Evolutionary conservation across 345 rosid genomes (phyloP).

Genomic region (Gossypium sturtianum): DNA sequence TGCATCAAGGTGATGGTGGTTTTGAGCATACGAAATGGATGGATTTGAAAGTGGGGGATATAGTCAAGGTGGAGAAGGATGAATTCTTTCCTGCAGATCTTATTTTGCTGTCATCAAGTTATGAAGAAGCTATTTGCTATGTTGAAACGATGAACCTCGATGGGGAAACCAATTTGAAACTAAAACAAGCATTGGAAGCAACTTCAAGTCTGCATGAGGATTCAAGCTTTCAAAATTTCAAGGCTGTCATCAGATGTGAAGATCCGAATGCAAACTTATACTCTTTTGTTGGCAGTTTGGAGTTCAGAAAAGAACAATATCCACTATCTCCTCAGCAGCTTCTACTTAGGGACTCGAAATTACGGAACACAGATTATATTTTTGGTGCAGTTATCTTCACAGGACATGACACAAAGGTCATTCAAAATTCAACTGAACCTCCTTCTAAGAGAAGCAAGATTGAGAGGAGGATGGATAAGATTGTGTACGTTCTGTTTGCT

Average conservation of each 20-base stretch:
- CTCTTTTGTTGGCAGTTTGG: constrained; percentile 72
- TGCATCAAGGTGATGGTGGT: constrained; percentile 55
- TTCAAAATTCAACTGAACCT: constrained; percentile 86
- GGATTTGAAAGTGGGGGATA: constrained; percentile 79
- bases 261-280: constrained; percentile 93
- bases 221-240: constrained; percentile 55
- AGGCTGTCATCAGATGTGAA: constrained; percentile 73
- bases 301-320: constrained; percentile 47
- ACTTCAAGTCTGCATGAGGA: constrained; percentile 61
- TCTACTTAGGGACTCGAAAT: constrained; percentile 83
- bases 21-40: constrained; percentile 61
- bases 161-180: constrained; percentile 92
- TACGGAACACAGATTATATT: constrained; percentile 78
- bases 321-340: constrained; percentile 87
- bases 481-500: constrained; percentile 61
- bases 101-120: constrained; percentile 71
- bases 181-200: constrained; percentile 66
- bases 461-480: constrained; percentile 78
- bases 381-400: constrained; percentile 90
- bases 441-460: constrained; percentile 94
- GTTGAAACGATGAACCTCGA: constrained; percentile 97
- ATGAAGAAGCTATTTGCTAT: constrained; percentile 85
- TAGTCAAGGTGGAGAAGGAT: constrained; percentile 84
- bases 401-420: constrained; percentile 85
- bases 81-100: constrained; percentile 98